Conservation (phyloP, 495 filamentous ascomycete species). For the Podospora sp. region DNA sequence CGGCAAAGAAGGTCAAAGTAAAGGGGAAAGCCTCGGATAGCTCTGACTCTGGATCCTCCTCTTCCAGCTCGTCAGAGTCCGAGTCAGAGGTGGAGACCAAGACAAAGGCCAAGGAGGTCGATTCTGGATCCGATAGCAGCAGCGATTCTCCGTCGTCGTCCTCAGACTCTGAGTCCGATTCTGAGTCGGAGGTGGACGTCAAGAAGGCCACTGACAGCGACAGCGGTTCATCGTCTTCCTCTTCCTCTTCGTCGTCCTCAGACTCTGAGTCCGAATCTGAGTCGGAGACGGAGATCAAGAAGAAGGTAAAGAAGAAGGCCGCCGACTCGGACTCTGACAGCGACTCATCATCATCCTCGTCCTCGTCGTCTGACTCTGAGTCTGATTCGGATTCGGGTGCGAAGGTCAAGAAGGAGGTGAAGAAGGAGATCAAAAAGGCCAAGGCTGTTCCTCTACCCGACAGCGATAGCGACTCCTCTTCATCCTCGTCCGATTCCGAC, state of each 20-base stretch:
- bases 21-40: too few species aligned
- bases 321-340: conserved; percentile 33
- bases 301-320: conserved; percentile 45
- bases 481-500: conserved; percentile 23
- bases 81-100: too few species aligned
- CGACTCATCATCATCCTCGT: conserved; percentile 40
- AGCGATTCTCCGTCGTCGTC: too few species aligned
- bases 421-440: conserved; percentile 21
- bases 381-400: conserved; percentile 41
- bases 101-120: too few species aligned
- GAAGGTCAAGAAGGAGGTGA: conserved; percentile 23
- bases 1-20: too few species aligned
- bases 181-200: too few species aligned
- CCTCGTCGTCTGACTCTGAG: conserved; percentile 37
- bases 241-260: too few species aligned
- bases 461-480: conserved; percentile 38
- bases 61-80: conserved; percentile 38
- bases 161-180: too few species aligned
- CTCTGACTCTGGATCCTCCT: too few species aligned
- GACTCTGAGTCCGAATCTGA: conserved; percentile 50
- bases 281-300: conserved; percentile 12
- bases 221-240: too few species aligned
- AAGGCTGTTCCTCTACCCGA: conserved; percentile 54
- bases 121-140: too few species aligned
- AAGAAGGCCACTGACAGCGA: too few species aligned